A percentile compares a stretch with the other conserved stretches of the same genome.
These are phyloP conservation scores for Vishniacozyma victoriae DNA, from an alignment of 768 basidiomycete species.

Conservation along the genomic window DNA sequence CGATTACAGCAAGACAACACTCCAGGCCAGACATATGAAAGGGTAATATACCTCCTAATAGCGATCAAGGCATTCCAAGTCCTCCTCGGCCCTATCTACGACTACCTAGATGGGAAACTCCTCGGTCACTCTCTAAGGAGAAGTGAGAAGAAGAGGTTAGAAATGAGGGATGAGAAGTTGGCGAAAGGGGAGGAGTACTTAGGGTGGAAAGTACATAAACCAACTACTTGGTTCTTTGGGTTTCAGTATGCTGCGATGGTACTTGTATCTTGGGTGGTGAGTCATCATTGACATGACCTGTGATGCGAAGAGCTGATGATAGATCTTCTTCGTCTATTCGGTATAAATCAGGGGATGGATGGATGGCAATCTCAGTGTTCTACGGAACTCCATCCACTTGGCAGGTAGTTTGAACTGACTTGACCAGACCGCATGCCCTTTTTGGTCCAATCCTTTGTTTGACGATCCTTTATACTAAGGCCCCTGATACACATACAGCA, in stretches of 20 bases:
- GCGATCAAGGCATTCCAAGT: neutral
- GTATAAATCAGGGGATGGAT: no score
- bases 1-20: neutral
- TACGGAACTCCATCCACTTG: no score
- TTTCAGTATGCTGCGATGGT: neutral
- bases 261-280: neutral
- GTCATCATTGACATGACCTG: no score
- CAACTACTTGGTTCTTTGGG: neutral
- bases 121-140: neutral
- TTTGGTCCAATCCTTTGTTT: no score
- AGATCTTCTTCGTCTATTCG: no score
- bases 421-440: no score
- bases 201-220: neutral
- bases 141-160: neutral
- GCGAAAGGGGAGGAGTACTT: neutral
- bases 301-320: no score
- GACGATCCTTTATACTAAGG: no score
- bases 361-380: no score
- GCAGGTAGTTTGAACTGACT: no score
- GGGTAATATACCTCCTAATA: neutral
- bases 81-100: neutral
- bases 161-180: neutral
- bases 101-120: neutral
- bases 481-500: no score
- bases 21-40: neutral